Conservation (phyloP, 2,329 filamentous ascomycete genomes). For the Scedosporium apiospermum region DNA sequence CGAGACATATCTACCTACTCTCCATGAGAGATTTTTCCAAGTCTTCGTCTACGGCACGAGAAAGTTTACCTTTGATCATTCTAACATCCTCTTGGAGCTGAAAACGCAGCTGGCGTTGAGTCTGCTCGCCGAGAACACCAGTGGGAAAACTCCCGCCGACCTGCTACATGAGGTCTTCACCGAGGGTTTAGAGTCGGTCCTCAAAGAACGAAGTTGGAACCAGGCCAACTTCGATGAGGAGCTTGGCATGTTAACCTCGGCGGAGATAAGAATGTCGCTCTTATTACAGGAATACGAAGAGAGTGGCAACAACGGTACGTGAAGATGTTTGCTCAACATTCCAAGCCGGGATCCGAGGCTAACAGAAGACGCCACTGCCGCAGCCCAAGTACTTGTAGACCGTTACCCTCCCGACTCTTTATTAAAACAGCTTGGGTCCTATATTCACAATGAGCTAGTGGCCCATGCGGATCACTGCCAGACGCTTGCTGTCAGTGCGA, state of each 20-base stretch:
- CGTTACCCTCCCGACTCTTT: constrained; percentile 31
- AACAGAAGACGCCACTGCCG: constrained; percentile 13
- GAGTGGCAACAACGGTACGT: constrained; percentile 18
- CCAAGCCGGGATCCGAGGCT: not conserved
- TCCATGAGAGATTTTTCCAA: constrained; percentile 33
- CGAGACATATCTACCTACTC: constrained; percentile 29
- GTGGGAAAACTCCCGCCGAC: constrained; percentile 40
- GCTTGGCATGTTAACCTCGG: constrained; percentile 21
- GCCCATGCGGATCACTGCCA: constrained; percentile 23
- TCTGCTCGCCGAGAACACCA: constrained; percentile 38
- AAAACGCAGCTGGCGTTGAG: constrained; percentile 44
- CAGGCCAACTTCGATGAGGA: constrained; percentile 24
- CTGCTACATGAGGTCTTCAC: constrained; percentile 47
- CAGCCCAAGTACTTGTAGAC: constrained; percentile 21
- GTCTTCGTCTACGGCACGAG: constrained; percentile 22
- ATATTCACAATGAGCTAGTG: constrained; percentile 20
- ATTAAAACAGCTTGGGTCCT: constrained; percentile 18
- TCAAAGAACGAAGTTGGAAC: constrained; percentile 24
- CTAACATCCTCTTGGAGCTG: constrained; percentile 34
- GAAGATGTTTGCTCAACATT: not conserved
- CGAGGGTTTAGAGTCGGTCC: constrained; percentile 41
- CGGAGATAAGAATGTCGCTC: constrained; percentile 22
- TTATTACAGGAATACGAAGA: constrained; percentile 20
- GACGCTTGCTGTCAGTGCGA: constrained; percentile 1
- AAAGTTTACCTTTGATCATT: constrained; percentile 29